Base-by-base conservation (phyloP, 345 rosid species). In the Populus ilicifolia region DNA sequence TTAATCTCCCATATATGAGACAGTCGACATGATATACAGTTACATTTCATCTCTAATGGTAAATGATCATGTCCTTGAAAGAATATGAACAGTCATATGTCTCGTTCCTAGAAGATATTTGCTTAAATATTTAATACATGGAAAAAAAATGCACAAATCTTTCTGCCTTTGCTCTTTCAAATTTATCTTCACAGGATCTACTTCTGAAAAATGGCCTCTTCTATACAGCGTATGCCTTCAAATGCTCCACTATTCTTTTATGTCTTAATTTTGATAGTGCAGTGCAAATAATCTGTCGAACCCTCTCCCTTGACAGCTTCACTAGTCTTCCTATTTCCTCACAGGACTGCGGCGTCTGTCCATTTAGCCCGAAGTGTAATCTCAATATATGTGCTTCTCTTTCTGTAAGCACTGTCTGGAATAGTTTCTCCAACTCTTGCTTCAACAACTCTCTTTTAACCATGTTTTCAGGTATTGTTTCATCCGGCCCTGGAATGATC, bases 261-360 rank as follows among this genome's bases (percentile, higher is more conserved):
- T 56, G 83, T 46, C 80, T 72, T 78, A 89, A 43, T 69, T 89
- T 87, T 5, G 67, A 72, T 44, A 87, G 64, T 44, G 90, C 87
- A 81, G 78, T 84, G 74, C 77, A 79, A 76, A 73, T 83, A 61
- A 89, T 84, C 76, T 89, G 92, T 69, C 92, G 82, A 69, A 87
- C 75, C 52, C 92, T 83, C 61, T 87, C 90, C 73, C 92, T 80
- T 8, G 89, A 84, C 74, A 86, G 88, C 84, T 82, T 86, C 81
- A 84, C n/a, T 20, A 67, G 52, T 81, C 70, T 81, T 17, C 90
- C 87, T 39, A 86, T 87, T 81, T 86, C 88, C 76, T 84, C 84
- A 27, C 79, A 85, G 2, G 90, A 81, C 83, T 72, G 79, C 25
- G 86, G 90, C 61, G 86, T 79, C 67, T 84, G 83, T 70, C 90